These are phyloP conservation scores for Phoma herbarum DNA, from an alignment of 2,329 filamentous ascomycete species.

Conservation along the genomic window DNA sequence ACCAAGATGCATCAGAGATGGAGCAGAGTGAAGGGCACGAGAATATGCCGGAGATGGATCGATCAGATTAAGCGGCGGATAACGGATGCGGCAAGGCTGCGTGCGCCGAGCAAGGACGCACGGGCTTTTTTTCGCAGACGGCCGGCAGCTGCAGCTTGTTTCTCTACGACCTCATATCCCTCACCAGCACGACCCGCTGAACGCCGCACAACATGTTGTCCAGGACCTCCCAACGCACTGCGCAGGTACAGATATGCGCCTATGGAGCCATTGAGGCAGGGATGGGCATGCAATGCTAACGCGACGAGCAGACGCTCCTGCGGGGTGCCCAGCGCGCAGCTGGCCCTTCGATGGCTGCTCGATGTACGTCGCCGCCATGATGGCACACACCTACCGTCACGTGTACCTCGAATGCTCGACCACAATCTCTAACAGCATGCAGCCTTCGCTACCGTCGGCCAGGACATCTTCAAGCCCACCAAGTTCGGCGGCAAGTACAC, in stretches of 20 bases:
- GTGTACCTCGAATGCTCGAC: slow-evolving; percentile 6
- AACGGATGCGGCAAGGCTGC: slow-evolving; percentile 34
- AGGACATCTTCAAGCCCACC: slow-evolving; percentile 98
- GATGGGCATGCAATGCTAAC: slow-evolving; percentile 34
- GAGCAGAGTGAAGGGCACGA: slow-evolving; percentile 13
- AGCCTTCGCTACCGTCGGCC: slow-evolving; percentile 72
- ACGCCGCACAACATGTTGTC: slow-evolving; percentile 54
- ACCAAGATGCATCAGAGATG: not conserved
- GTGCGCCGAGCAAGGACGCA: slow-evolving; percentile 37
- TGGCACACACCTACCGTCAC: slow-evolving; percentile 7
- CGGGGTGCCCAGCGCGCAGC: slow-evolving; percentile 61
- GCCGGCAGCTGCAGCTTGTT: slow-evolving; percentile 45
- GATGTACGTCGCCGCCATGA: slow-evolving; percentile 57
- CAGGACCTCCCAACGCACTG: slow-evolving; percentile 56
- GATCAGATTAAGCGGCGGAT: slow-evolving; percentile 28
- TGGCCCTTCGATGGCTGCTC: slow-evolving; percentile 61
- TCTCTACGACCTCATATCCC: slow-evolving; percentile 46
- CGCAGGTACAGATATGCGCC: slow-evolving; percentile 54
- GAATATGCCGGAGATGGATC: slow-evolving; percentile 19
- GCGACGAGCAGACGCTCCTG: slow-evolving; percentile 61
- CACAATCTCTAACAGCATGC: slow-evolving; percentile 25
- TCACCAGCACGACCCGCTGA: slow-evolving; percentile 40
- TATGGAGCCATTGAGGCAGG: slow-evolving; percentile 35
- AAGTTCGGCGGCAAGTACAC: slow-evolving; percentile 99
- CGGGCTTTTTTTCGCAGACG: slow-evolving; percentile 45